A percentile compares a stretch with the other conserved stretches of the same genome.
These are phyloP conservation scores for Pichia sp. DNA, from an alignment of 1,139 yeast species.

Conservation along the genomic window DNA sequence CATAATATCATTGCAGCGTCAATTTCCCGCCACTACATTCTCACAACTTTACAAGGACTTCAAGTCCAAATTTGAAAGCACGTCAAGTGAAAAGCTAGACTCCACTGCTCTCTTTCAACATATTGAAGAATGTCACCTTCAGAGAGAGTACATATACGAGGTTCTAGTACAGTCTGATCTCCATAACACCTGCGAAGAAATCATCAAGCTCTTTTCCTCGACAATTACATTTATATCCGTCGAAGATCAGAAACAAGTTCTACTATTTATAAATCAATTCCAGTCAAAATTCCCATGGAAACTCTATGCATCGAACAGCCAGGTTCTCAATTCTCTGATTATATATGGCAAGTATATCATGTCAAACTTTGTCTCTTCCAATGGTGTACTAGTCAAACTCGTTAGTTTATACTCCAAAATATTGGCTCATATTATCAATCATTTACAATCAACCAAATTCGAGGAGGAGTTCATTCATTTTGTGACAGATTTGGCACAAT, in stretches of 20 bases:
- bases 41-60: slow-evolving; percentile 24
- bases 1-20: slow-evolving; percentile 16
- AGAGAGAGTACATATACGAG: slow-evolving; percentile 23
- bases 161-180: slow-evolving; percentile 21
- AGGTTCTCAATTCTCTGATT: slow-evolving; percentile 14
- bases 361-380: not conserved
- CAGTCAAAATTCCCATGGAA: slow-evolving; percentile 18
- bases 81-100: slow-evolving; percentile 11
- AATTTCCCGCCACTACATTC: slow-evolving; percentile 21
- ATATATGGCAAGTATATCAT: slow-evolving; percentile 9
- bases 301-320: slow-evolving; percentile 7
- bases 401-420: slow-evolving; percentile 3
- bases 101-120: slow-evolving; percentile 15
- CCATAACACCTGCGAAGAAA: slow-evolving; percentile 19
- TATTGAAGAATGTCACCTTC: slow-evolving; percentile 14
- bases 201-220: slow-evolving; percentile 14
- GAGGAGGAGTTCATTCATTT: slow-evolving; percentile 5
- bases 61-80: slow-evolving; percentile 14
- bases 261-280: slow-evolving; percentile 18
- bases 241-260: slow-evolving; percentile 18
- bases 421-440: slow-evolving; percentile 1
- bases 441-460: slow-evolving; percentile 1
- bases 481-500: slow-evolving; percentile 2
- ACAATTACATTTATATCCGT: slow-evolving; percentile 11
- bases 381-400: slow-evolving; percentile 1